Percentiles rank a stretch among this genome's conserved stretches.
Evolutionary conservation across 768 basidiomycete genomes (phyloP).

Genomic region (Podaxis sp.): DNA sequence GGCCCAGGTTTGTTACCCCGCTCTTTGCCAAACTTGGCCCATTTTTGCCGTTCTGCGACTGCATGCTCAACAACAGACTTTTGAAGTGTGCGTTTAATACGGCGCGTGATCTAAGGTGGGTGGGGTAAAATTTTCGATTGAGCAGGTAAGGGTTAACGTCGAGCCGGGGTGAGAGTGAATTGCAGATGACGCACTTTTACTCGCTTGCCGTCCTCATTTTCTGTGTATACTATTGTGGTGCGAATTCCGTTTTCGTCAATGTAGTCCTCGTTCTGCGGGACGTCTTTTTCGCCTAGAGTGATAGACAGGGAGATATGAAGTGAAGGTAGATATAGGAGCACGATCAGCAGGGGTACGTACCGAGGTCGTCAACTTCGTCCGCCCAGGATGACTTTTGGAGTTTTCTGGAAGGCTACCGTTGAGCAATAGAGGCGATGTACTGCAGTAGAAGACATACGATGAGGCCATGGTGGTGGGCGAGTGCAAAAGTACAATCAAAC

Average conservation of each 20-base stretch:
- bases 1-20: slow-evolving; percentile 85
- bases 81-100: slow-evolving; percentile 82
- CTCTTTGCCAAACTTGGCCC: slow-evolving; percentile 93
- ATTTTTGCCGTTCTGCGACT: slow-evolving; percentile 91
- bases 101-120: slow-evolving; percentile 69
- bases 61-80: slow-evolving; percentile 92
- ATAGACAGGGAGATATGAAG: neutral
- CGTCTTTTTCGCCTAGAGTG: slow-evolving; percentile 32
- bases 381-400: slow-evolving; percentile 80
- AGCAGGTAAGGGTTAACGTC: slow-evolving; percentile 6
- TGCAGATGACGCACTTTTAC: slow-evolving; percentile 65
- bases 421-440: neutral
- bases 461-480: slow-evolving; percentile 28
- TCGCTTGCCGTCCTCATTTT: slow-evolving; percentile 93
- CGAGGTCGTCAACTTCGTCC: slow-evolving; percentile 81
- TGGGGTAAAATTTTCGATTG: neutral
- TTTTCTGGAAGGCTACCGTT: slow-evolving; percentile 24
- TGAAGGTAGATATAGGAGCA: slow-evolving; percentile 6
- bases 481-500: neutral
- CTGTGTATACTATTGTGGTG: slow-evolving; percentile 76
- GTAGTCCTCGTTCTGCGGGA: slow-evolving; percentile 64
- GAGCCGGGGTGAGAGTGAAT: neutral
- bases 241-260: slow-evolving; percentile 86
- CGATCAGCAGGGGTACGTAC: slow-evolving; percentile 29
- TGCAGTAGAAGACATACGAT: slow-evolving; percentile 27